Evolutionary conservation across 441 rosid genomes (phyloP), one percentile per base, ranked within the genome.

Genomic region (Hypseocharis bilobata): DNA sequence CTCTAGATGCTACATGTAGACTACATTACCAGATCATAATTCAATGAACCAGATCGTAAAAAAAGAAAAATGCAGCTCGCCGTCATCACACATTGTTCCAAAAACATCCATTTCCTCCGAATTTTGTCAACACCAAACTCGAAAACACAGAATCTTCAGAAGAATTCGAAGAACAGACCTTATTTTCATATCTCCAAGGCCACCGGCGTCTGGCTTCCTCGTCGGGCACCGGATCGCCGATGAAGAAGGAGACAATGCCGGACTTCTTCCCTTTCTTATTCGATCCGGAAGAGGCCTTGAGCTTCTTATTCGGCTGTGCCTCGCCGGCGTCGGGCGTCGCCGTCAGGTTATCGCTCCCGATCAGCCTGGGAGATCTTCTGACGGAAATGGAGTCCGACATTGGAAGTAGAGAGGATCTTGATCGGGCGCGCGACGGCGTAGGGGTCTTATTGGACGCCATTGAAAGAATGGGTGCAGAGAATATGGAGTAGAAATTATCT

Each of bases 191-290:
- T 11, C 55, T 47, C 55, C 55, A 47, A 47, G 55, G 55, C 55
- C 55, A 47, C 55, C 55, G 17, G 55, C 55, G 17, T 25, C 25
- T 47, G 55, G 55, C 55, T 11, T 47, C 55, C 55, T 19, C 55
- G 25, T 47, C 55, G 25, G 25, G 22, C 55, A 47, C 55, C 55
- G 55, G 55, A 19, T 47, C 26, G 10, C 55, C 55, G 11, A 47
- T 25, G 0, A 47, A 47, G 55, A 47, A 47, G 13, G 42, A 36
- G 22, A 20, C 55, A 20, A 2, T 6, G 1, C 19, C 25, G 16
- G 10, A 6, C 25, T 19, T 47, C 55, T 47, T 47, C n/a, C n/a
- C n/a, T n/a, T n/a, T n/a, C n/a, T n/a, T n/a, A n/a, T n/a, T n/a
- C n/a, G n/a, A n/a, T n/a, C n/a, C n/a, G 13, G 55, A 47, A 1